Percentiles rank a stretch among this genome's conserved stretches.
phyloP scores from a whole-genome alignment of 257 asterid species.

The Gardenia jasminoides region DNA sequence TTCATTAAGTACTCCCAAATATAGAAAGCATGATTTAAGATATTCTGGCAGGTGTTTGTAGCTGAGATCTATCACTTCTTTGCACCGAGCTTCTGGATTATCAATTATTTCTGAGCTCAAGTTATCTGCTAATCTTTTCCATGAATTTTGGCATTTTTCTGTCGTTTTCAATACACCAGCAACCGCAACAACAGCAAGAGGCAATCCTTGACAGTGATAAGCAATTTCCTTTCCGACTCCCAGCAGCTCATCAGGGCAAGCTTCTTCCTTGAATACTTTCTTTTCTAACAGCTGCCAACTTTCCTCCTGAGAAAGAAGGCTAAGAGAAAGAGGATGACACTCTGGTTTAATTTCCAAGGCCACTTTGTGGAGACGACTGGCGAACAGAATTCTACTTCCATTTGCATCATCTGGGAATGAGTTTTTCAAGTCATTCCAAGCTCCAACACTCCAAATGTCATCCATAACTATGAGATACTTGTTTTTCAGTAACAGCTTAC shows the following conservation, averaged over 20 bases:
- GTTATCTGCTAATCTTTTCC: not conserved
- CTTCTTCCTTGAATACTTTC: not conserved
- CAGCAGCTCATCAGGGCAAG: not conserved
- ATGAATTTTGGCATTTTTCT: not conserved
- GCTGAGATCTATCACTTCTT: no score
- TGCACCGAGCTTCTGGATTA: not conserved
- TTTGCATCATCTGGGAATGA: no score
- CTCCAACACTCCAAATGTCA: no score
- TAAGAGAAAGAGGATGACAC: no score
- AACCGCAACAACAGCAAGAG: not conserved
- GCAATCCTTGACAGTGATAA: no score
- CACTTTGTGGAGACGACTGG: no score
- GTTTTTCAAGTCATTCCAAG: no score
- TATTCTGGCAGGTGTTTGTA: no score
- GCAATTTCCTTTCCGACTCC: not conserved
- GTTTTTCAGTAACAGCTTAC: no score
- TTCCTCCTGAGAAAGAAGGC: not conserved
- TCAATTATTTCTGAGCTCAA: not conserved
- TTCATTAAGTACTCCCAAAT: not conserved
- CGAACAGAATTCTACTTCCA: no score
- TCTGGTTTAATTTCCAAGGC: no score
- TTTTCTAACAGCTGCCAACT: not conserved
- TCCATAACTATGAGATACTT: no score
- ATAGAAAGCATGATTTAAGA: constrained; percentile 10
- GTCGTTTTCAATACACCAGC: not conserved